Conservation (phyloP, 257 asterid species). For the Nicotiana paniculata region DNA sequence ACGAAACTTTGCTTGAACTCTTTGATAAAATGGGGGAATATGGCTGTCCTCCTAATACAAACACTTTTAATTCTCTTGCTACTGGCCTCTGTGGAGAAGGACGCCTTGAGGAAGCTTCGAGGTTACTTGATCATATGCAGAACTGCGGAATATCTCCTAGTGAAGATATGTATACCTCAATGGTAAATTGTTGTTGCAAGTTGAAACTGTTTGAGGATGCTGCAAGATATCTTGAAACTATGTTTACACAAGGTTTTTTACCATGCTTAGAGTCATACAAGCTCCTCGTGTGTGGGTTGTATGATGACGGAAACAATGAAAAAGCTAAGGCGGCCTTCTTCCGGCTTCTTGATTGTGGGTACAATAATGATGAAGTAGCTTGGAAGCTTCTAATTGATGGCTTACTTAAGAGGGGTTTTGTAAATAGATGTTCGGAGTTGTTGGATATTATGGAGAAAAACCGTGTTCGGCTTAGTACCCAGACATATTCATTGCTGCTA, state of each 20-base stretch:
- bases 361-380: constrained; percentile 64
- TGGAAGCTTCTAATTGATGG: constrained; percentile 80
- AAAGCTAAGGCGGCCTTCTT: constrained; percentile 44
- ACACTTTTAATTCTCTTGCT: constrained; percentile 40
- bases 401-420: constrained; percentile 46
- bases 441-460: constrained; percentile 44
- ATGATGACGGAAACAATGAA: constrained; percentile 41
- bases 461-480: constrained; percentile 37
- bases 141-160: constrained; percentile 31
- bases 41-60: constrained; percentile 40
- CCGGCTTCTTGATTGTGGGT: constrained; percentile 49
- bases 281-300: constrained; percentile 55
- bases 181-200: constrained; percentile 51
- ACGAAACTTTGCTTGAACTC: constrained; percentile 42
- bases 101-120: constrained; percentile 46
- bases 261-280: constrained; percentile 50
- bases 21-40: constrained; percentile 53
- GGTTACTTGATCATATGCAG: constrained; percentile 51
- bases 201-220: constrained; percentile 47
- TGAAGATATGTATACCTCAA: constrained; percentile 39
- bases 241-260: constrained; percentile 37
- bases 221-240: constrained; percentile 30
- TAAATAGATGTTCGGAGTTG: constrained; percentile 44
- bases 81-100: constrained; percentile 59
- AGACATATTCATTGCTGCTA: constrained; percentile 43